Evolutionary conservation across 2,329 filamentous ascomycete species (phyloP), one percentile per base, ranked within the genome.

Genomic region (Botryosphaeria dothidea): DNA sequence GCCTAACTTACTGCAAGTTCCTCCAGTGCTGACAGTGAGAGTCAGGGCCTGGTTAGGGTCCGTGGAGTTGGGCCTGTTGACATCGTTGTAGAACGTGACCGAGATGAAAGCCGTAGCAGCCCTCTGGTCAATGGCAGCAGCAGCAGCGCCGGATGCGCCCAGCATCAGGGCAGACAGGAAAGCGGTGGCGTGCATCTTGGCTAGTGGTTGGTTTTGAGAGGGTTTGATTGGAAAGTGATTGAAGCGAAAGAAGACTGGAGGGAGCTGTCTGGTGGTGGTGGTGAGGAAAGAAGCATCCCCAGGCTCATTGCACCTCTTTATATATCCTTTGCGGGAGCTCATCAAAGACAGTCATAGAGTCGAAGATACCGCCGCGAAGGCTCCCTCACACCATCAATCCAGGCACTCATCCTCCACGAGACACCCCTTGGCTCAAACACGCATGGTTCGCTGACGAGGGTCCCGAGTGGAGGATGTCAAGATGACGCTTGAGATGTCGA

Each of bases 191-290:
- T 58, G 36, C 54, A 58, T 58, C 23, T 58, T 58, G 54, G 25
- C 54, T 45, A 31, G 23, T 45, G 17, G 9, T 21, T 29, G 6
- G 36, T n/a, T 23, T 27, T 29, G 23, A 13, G 17, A 23, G 2
- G 25, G 49, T 2, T 34, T 36, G 49, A 9, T 29, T n/a, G 49
- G 27, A 19, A 43, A 29, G 36, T 43, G 36, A 29, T 43, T 17
- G 54, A 29, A 58, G 54, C 54, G 54, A 58, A 21, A 45, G 54
- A 19, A 19, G 36, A 45, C 36, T 19, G 54, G 23, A 45, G 54
- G 19, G 25, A 56, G 34, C 52, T 56, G 52, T 56, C 52, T 56
- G 52, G 34, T 56, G 36, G 11, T 54, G 48, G 5, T 56, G 34
- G 21, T 34, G 25, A 19, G n/a, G 8, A 27, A 45, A 58, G 36